Conservation (phyloP, 257 asterid genomes). For the Vinca minor region DNA sequence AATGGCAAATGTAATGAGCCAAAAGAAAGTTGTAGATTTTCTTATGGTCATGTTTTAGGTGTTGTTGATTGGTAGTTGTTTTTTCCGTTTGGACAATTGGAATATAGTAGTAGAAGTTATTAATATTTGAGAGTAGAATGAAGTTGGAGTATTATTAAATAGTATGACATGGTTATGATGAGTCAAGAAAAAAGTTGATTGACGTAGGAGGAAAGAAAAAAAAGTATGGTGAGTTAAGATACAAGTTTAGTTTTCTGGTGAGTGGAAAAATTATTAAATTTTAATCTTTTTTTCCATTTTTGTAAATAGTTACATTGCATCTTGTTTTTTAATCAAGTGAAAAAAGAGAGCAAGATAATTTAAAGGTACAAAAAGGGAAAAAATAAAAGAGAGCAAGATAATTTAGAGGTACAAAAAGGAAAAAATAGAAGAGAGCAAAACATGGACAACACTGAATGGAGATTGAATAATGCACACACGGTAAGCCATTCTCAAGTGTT, state of each 20-base stretch:
- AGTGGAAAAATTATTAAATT: conserved; percentile 22
- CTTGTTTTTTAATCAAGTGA: conserved; percentile 12
- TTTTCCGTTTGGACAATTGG: conserved; percentile 10
- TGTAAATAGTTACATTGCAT: too few species aligned
- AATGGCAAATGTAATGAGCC: conserved; percentile 41
- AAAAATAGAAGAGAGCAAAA: conserved; percentile 7
- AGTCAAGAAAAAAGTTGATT: conserved; percentile 17
- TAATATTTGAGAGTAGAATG: background rate
- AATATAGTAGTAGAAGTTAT: conserved; percentile 6
- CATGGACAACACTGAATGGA: conserved; percentile 33
- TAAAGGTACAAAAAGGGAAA: too few species aligned
- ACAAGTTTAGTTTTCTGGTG: background rate
- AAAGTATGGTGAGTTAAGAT: conserved; percentile 17
- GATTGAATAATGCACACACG: conserved; percentile 56
- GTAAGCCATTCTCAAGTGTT: too few species aligned
- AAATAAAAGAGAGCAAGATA: too few species aligned
- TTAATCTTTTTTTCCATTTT: background rate
- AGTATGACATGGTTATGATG: conserved; percentile 2
- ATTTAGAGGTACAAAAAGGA: too few species aligned
- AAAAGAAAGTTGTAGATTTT: conserved; percentile 30
- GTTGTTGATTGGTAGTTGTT: background rate
- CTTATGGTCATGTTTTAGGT: conserved; percentile 42
- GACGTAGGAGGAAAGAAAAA: conserved; percentile 60
- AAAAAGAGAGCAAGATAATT: too few species aligned
- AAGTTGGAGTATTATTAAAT: background rate